Evolutionary conservation across 2,329 filamentous ascomycete species (phyloP).

Genomic region (Chrysoporthe deuterocubensis): DNA sequence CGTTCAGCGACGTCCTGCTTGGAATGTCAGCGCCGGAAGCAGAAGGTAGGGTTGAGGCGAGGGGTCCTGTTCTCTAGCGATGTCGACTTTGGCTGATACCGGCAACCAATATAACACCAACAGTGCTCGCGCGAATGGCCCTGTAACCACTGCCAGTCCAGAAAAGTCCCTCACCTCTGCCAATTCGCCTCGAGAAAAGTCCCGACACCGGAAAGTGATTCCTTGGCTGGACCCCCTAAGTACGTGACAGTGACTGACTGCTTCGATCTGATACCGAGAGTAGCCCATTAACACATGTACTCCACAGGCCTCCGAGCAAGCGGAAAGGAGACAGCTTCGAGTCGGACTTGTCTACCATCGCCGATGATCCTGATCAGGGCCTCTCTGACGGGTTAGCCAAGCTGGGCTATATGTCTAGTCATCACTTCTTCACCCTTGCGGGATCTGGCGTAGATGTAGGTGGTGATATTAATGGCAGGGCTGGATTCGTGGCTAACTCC

Average conservation of each 20-base stretch:
- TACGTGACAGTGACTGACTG: background rate
- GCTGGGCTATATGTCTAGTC: constrained; percentile 28
- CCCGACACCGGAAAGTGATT: constrained; percentile 26
- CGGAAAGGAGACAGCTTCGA: constrained; percentile 31
- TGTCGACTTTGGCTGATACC: constrained; percentile 14
- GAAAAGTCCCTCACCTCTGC: constrained; percentile 53
- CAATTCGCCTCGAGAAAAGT: constrained; percentile 45
- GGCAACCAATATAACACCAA: background rate
- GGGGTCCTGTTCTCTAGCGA: background rate
- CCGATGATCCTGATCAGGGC: constrained; percentile 20
- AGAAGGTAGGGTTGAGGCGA: constrained; percentile 43
- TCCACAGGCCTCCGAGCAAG: constrained; percentile 32
- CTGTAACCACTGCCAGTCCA: constrained; percentile 53
- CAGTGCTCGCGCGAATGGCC: constrained; percentile 56
- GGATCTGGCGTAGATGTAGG: constrained; percentile 11
- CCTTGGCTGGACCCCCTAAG: constrained; percentile 14
- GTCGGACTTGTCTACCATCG: constrained; percentile 25
- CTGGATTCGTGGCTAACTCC: constrained; percentile 13
- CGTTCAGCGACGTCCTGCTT: constrained; percentile 41
- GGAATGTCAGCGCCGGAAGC: constrained; percentile 55
- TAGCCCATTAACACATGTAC: background rate
- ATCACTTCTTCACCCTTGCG: constrained; percentile 25
- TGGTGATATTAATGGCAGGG: constrained; percentile 24
- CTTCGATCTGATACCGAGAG: background rate
- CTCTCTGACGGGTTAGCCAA: constrained; percentile 27